A percentile compares a stretch with the other conserved stretches of the same genome.
phyloP scores from a whole-genome alignment of 1,284 basidiomycete species.

The Papiliotrema nemorosa region DNA sequence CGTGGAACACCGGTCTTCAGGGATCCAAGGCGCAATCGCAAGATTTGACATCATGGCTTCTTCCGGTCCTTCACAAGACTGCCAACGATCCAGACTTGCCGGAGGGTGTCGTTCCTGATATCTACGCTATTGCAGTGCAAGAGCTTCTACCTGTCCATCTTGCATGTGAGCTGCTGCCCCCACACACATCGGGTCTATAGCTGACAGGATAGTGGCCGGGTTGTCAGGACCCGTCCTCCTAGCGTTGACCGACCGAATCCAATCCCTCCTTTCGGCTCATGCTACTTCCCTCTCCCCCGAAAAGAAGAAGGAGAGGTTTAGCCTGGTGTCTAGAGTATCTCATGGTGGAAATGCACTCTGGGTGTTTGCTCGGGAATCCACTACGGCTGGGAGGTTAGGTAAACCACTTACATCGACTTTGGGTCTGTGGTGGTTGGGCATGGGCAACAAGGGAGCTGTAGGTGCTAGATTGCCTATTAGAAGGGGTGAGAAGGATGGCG shows the following conservation, averaged over 20 bases:
- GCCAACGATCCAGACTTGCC: slow-evolving; percentile 21
- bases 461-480: slow-evolving; percentile 75
- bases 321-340: slow-evolving; percentile 34
- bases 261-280: slow-evolving; percentile 42
- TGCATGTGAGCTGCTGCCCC: slow-evolving; percentile 31
- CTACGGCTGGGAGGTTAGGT: slow-evolving; percentile 31
- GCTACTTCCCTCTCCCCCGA: slow-evolving; percentile 33
- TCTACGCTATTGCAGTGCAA: slow-evolving; percentile 92
- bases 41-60: slow-evolving; percentile 47
- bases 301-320: slow-evolving; percentile 31
- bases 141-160: slow-evolving; percentile 68
- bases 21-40: slow-evolving; percentile 45
- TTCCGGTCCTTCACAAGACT: slow-evolving; percentile 40
- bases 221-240: slow-evolving; percentile 32
- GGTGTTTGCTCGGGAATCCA: slow-evolving; percentile 44
- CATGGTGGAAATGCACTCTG: slow-evolving; percentile 47
- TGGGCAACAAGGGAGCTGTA: slow-evolving; percentile 96
- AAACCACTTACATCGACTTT: slow-evolving; percentile 27
- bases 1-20: slow-evolving; percentile 49
- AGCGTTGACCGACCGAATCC: slow-evolving; percentile 38
- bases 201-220: slow-evolving; percentile 26
- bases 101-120: slow-evolving; percentile 55
- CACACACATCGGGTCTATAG: background rate
- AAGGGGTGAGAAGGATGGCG: slow-evolving; percentile 53
- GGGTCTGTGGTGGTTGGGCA: slow-evolving; percentile 52